Base-by-base conservation (phyloP, 192 early-diverging fungal genomes). In the Jimgerdemannia lactiflua region DNA sequence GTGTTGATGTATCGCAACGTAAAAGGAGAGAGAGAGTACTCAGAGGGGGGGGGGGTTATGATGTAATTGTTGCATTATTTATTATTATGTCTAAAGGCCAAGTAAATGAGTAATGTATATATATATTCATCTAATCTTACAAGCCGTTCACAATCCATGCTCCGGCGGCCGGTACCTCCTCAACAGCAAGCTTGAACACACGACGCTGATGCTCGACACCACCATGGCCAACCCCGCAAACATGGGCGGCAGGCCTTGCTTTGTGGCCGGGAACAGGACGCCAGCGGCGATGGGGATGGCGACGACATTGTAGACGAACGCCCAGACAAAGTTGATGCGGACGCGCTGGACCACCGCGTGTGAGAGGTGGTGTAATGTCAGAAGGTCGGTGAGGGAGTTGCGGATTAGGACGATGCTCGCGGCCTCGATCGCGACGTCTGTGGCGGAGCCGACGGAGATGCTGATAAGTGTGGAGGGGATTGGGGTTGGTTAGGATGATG, bases 201-300 rank as follows among this genome's bases (percentile, higher is more conserved):
- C 92, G 3, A 98, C 96, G 73, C 91, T 94, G 20, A 97, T 86
- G 70, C 91, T 92, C 70, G 92, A 94, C 42, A 88, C 84, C 17
- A 93, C 94, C 97, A 99, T 99, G 39, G 96, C 92, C 70, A 97
- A 43, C 1, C 97, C 95, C 40, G 95, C 97, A 74, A 96, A 84
- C 72, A 91, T 91, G 11, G 96, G 94, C 42, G 87, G 88, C 65
- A 95, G 78, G 8, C 81, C 84, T 11, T 88, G 77, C 66, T 90
- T 82, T 64, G 83, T 80, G 18, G 87, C 80, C 1, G 92, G 88
- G 19, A 91, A 91, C 14, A 97, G 84, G 18, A 94, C 87, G 39
- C 97, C 97, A 0, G 95, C 94, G 2, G 97, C 95, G 69, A 98
- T 88, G 3, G 97, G 97, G 39, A 98, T 95, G 70, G 95, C 93